Evolutionary conservation across 805 yeast genomes (phyloP), one percentile per base, ranked within the genome.

Genomic region (Yarrowia sp.): DNA sequence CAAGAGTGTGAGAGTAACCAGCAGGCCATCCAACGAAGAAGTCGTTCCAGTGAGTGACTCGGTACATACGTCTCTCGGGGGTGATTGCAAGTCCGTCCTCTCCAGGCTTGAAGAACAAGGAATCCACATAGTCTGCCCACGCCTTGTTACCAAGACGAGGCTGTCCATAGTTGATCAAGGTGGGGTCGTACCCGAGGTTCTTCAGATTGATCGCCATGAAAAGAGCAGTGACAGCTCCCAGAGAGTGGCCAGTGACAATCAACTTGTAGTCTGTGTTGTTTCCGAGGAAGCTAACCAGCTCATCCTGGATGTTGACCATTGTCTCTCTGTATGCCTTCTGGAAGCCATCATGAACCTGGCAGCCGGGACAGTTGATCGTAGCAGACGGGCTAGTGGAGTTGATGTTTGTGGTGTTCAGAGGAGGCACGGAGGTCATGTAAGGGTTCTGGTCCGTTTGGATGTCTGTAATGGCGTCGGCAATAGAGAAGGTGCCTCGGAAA

Each of bases 221-320:
- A 2, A 77, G 72, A 1, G 90, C 85, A 49, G 85, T 71, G 0
- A 90, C 91, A 4, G 85, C 94, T 2, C 91, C 92, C 39, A 88
- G 72, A 0, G 94, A 88, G 71, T 88, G 96, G 0, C 96, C 94
- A 0, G 83, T 74, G 1, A 86, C 76, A 1, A 80, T 77, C 1
- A 86, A 62, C 22, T 76, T 69, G 69, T 84, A 85, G 19, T 76
- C 78, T 0, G 84, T 81, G 67, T 78, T 29, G 4, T 18, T 35
- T 13, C 10, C 12, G 8, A 31, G 25, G n/a, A 31, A 31, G 7
- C 4, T 19, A 8, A 33, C 25, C 31, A 49, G 16, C 12, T 49
- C 2, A 16, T n/a, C 4, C n/a, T 31, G 25, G 6, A 33, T 32
- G 22, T 49, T 33, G 4, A 6, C 16, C 56, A 49, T 32, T 5